Evolutionary conservation across 768 basidiomycete species (phyloP).

Genomic region (Termitomyces heimii): DNA sequence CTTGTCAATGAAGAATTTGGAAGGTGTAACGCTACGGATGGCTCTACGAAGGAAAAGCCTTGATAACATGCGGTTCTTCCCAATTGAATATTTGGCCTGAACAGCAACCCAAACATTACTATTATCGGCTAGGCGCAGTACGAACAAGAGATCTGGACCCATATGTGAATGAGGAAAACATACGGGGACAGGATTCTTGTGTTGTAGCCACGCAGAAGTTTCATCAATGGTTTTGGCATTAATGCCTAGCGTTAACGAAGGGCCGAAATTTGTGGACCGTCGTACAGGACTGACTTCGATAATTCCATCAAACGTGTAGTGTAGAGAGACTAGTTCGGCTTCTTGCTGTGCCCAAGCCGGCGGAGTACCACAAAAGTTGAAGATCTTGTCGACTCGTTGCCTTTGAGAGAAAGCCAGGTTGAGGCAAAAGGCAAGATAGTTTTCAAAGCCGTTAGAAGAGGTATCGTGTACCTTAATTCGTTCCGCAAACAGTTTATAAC

Average conservation of each 20-base stretch:
- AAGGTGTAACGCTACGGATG: conserved; percentile 36
- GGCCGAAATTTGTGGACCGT: conserved; percentile 23
- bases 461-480: conserved; percentile 25
- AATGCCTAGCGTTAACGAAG: conserved; percentile 31
- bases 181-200: conserved; percentile 24
- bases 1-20: conserved; percentile 34
- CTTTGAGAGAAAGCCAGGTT: conserved; percentile 29
- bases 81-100: conserved; percentile 33
- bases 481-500: conserved; percentile 32
- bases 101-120: conserved; percentile 35
- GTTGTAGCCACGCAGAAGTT: conserved; percentile 29
- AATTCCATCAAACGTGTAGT: conserved; percentile 18
- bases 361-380: conserved; percentile 25
- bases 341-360: conserved; percentile 31
- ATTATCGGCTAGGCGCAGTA: conserved; percentile 28
- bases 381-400: conserved; percentile 27
- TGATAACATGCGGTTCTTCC: conserved; percentile 24
- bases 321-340: conserved; percentile 31
- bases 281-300: conserved; percentile 26
- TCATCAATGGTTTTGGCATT: conserved; percentile 29
- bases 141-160: conserved; percentile 39
- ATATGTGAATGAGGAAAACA: conserved; percentile 35
- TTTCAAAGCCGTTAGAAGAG: conserved; percentile 38
- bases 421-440: conserved; percentile 36
- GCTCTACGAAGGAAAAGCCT: conserved; percentile 27